These are phyloP conservation scores for Nemania sp. DNA, from an alignment of 2,329 filamentous ascomycete species.

Conservation along the genomic window DNA sequence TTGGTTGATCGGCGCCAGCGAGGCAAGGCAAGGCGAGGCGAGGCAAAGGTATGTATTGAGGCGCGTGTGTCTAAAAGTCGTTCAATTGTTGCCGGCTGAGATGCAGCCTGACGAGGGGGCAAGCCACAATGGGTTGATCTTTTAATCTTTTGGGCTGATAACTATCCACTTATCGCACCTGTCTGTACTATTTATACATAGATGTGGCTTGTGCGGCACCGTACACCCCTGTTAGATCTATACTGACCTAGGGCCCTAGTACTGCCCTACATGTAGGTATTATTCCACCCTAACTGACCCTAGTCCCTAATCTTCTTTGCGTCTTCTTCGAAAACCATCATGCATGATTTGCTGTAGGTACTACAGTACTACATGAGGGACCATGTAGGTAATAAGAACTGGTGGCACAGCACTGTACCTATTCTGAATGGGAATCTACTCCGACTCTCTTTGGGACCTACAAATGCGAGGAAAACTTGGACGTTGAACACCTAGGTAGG, in stretches of 20 bases:
- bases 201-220: slow-evolving; percentile 22
- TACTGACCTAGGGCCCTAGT: no score
- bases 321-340: background rate
- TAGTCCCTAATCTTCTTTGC: background rate
- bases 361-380: background rate
- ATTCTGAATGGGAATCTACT: slow-evolving; percentile 7
- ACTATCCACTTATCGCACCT: background rate
- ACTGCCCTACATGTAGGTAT: no score
- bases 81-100: slow-evolving; percentile 10
- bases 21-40: slow-evolving; percentile 14
- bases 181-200: background rate
- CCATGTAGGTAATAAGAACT: slow-evolving; percentile 3
- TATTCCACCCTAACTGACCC: background rate
- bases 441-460: background rate
- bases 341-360: slow-evolving; percentile 6
- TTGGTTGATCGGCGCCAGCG: slow-evolving; percentile 23
- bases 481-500: no score
- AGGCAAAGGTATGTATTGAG: slow-evolving; percentile 13
- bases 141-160: background rate
- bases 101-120: slow-evolving; percentile 34
- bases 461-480: background rate
- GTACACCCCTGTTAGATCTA: background rate
- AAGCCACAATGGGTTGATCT: slow-evolving; percentile 26
- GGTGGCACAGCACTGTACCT: background rate
- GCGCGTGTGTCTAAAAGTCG: slow-evolving; percentile 18